Percentiles rank a stretch among this genome's conserved stretches.
These are phyloP conservation scores for Halteria grandinella DNA, from an alignment of 73 alveolate species.

Conservation along the genomic window DNA sequence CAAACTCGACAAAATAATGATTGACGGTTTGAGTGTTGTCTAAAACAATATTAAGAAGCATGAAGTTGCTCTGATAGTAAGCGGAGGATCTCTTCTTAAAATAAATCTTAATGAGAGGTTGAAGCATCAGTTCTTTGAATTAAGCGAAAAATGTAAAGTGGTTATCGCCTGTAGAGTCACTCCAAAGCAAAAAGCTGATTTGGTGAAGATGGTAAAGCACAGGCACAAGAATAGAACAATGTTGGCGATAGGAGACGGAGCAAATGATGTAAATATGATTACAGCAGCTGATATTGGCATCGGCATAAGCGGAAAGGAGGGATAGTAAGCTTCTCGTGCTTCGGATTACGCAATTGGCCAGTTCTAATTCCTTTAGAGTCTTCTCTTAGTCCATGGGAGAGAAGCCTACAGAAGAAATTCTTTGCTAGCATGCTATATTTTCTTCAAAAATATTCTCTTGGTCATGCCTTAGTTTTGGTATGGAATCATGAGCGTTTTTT, in stretches of 20 bases:
- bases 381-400: constrained; percentile 95
- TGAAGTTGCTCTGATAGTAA: constrained; percentile 77
- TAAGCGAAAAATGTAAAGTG: constrained; percentile 34
- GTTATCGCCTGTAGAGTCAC: constrained; percentile 90
- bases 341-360: constrained; percentile 90
- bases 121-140: constrained; percentile 69
- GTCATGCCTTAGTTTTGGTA: constrained; percentile 54
- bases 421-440: constrained; percentile 82
- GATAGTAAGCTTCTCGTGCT: constrained; percentile 94
- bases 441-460: constrained; percentile 83
- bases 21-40: constrained; percentile 30
- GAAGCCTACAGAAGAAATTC: constrained; percentile 94
- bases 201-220: constrained; percentile 63
- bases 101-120: constrained; percentile 51
- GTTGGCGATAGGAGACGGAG: constrained; percentile 97
- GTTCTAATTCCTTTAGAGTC: constrained; percentile 84
- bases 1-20: constrained; percentile 26
- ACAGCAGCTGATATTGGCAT: constrained; percentile 96
- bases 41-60: constrained; percentile 8
- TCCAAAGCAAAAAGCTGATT: constrained; percentile 92
- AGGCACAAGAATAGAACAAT: constrained; percentile 65
- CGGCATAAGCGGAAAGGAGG: constrained; percentile 95
- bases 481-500: constrained; percentile 47
- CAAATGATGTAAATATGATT: constrained; percentile 97
- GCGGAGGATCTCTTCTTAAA: constrained; percentile 84